Evolutionary conservation across 2,329 filamentous ascomycete genomes (phyloP).

Genomic region (Thelonectria blattea): DNA sequence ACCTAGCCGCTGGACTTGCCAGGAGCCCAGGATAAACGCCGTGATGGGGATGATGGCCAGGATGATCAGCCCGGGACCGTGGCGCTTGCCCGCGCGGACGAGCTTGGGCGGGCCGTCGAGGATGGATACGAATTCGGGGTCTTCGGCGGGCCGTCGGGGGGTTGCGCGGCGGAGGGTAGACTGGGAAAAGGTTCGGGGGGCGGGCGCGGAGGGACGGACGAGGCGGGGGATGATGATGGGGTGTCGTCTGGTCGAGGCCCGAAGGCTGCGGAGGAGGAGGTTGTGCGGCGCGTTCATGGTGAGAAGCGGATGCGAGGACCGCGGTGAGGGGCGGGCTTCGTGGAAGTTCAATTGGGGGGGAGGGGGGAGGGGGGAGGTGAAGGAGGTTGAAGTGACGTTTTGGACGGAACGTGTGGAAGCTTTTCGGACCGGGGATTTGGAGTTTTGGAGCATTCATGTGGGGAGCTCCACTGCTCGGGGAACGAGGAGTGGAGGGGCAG

Average conservation of each 20-base stretch:
- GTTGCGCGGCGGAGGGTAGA: conserved; percentile 31
- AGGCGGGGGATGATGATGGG: conserved; percentile 17
- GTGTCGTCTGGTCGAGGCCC: conserved; percentile 18
- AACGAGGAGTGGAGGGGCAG: background rate
- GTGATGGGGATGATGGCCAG: conserved; percentile 89
- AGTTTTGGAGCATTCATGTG: too few relatives aligned
- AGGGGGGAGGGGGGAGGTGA: background rate
- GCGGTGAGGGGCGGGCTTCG: background rate
- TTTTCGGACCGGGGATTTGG: background rate
- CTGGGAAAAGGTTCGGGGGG: conserved; percentile 26
- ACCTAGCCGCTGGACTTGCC: conserved; percentile 90
- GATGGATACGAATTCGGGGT: conserved; percentile 82
- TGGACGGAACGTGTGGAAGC: background rate
- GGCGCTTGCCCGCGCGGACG: conserved; percentile 73
- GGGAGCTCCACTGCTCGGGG: background rate
- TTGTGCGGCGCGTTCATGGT: conserved; percentile 39
- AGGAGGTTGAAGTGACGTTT: background rate
- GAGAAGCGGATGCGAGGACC: conserved; percentile 11
- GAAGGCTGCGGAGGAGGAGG: conserved; percentile 38
- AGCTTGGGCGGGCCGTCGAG: conserved; percentile 85
- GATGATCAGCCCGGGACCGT: conserved; percentile 81
- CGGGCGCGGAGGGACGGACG: conserved; percentile 5
- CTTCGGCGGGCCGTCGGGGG: conserved; percentile 63
- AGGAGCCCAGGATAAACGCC: conserved; percentile 87
- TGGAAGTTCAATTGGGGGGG: conserved; percentile 12